Percentiles rank a stretch among this genome's conserved stretches.
Conservation (phyloP, 2,329 filamentous ascomycete species). For the Botrytis fabae region DNA sequence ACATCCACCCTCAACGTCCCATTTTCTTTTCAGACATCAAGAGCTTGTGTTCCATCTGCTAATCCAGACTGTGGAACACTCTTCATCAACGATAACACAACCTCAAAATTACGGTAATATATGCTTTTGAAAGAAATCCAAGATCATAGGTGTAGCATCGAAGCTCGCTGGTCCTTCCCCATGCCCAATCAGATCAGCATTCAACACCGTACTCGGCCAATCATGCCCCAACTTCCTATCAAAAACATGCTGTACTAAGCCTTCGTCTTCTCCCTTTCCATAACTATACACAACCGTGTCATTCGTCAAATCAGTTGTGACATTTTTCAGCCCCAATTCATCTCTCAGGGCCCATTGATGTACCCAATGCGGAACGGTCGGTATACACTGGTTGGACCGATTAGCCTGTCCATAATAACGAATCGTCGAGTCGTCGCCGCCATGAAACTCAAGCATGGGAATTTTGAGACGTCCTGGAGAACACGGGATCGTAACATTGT, state of each 20-base stretch:
- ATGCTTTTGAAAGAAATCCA: slow-evolving; percentile 24
- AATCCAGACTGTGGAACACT: neutral
- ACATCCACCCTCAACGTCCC: neutral
- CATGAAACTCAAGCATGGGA: slow-evolving; percentile 53
- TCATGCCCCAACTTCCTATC: slow-evolving; percentile 23
- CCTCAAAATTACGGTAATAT: neutral
- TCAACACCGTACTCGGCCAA: slow-evolving; percentile 27
- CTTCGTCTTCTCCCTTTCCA: slow-evolving; percentile 21
- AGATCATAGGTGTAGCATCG: slow-evolving; percentile 25
- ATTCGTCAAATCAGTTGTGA: neutral
- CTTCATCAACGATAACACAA: neutral
- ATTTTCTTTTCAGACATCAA: neutral
- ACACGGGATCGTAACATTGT: slow-evolving; percentile 44
- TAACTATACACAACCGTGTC: slow-evolving; percentile 23
- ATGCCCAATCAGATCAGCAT: slow-evolving; percentile 21
- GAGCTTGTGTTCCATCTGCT: neutral
- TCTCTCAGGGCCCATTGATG: slow-evolving; percentile 25
- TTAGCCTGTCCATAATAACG: slow-evolving; percentile 46
- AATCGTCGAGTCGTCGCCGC: slow-evolving; percentile 50
- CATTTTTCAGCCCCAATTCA: slow-evolving; percentile 18
- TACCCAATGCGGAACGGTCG: slow-evolving; percentile 43
- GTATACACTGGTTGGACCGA: slow-evolving; percentile 47
- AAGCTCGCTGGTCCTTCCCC: slow-evolving; percentile 17
- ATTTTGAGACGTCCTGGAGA: slow-evolving; percentile 41
- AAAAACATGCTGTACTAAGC: slow-evolving; percentile 25